Evolutionary conservation across 192 early-diverging fungal genomes (phyloP).

Genomic region (Mortierella claussenii): DNA sequence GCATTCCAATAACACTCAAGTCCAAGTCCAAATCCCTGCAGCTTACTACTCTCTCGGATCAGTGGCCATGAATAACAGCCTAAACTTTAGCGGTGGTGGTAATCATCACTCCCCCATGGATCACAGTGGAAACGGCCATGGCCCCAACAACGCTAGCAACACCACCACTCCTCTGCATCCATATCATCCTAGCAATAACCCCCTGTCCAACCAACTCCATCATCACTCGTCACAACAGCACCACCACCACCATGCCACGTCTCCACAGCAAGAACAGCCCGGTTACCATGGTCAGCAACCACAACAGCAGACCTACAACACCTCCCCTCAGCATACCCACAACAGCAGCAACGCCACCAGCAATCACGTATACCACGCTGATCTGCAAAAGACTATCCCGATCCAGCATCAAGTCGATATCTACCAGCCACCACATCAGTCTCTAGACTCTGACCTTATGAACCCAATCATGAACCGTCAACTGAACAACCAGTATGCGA

Average conservation of each 20-base stretch:
- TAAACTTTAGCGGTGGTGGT: slow-evolving; percentile 17
- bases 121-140: slow-evolving; percentile 10
- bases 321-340: slow-evolving; percentile 3
- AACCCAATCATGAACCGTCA: slow-evolving; percentile 40
- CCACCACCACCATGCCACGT: background rate
- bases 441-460: slow-evolving; percentile 20
- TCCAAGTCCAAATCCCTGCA: slow-evolving; percentile 41
- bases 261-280: slow-evolving; percentile 4
- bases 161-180: slow-evolving; percentile 23
- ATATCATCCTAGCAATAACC: slow-evolving; percentile 20
- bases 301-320: background rate
- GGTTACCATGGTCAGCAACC: slow-evolving; percentile 11
- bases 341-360: slow-evolving; percentile 1
- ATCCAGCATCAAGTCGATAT: slow-evolving; percentile 35
- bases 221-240: slow-evolving; percentile 14
- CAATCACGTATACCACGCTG: slow-evolving; percentile 9
- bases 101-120: background rate
- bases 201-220: slow-evolving; percentile 16
- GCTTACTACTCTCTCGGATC: slow-evolving; percentile 46
- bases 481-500: slow-evolving; percentile 32
- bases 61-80: slow-evolving; percentile 29
- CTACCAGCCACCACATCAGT: slow-evolving; percentile 36
- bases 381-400: slow-evolving; percentile 26
- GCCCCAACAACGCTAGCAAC: background rate
- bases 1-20: slow-evolving; percentile 47